phyloP scores from a whole-genome alignment of 2,329 filamentous ascomycete genomes.

The Pseudogymnoascus sp. region DNA sequence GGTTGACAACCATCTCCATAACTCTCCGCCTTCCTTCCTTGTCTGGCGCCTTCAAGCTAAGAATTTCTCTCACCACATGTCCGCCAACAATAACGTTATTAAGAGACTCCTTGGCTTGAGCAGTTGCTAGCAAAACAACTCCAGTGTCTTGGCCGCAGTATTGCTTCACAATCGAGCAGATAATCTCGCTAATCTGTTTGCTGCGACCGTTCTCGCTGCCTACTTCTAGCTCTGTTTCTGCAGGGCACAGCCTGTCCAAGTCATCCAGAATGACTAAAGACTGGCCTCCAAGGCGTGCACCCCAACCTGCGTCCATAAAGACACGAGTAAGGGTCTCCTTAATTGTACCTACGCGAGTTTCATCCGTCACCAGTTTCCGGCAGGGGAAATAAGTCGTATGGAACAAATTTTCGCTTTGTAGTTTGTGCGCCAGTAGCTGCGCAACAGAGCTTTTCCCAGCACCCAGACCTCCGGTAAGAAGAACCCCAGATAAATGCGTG shows the following conservation, averaged over 20 bases:
- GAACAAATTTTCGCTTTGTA: slow-evolving; percentile 68
- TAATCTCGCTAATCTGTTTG: slow-evolving; percentile 81
- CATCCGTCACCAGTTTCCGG: slow-evolving; percentile 79
- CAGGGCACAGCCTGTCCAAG: slow-evolving; percentile 83
- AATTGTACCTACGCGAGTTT: slow-evolving; percentile 80
- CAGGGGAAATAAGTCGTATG: slow-evolving; percentile 83
- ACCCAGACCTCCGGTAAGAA: slow-evolving; percentile 82
- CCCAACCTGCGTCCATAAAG: slow-evolving; percentile 89
- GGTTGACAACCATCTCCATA: slow-evolving; percentile 67
- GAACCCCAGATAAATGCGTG: slow-evolving; percentile 77
- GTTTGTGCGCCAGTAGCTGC: slow-evolving; percentile 63
- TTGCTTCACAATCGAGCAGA: slow-evolving; percentile 75
- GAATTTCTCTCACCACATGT: slow-evolving; percentile 85
- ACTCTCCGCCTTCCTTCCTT: slow-evolving; percentile 83
- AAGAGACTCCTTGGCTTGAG: slow-evolving; percentile 84
- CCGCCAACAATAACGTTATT: slow-evolving; percentile 87
- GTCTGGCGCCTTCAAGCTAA: slow-evolving; percentile 81
- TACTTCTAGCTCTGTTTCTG: slow-evolving; percentile 88
- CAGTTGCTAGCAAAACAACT: slow-evolving; percentile 82
- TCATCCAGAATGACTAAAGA: slow-evolving; percentile 86
- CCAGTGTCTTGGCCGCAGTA: slow-evolving; percentile 74
- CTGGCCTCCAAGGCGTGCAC: slow-evolving; percentile 74
- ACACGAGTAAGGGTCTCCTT: slow-evolving; percentile 79
- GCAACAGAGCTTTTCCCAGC: slow-evolving; percentile 82
- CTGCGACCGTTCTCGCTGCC: slow-evolving; percentile 90